Evolutionary conservation across 139 green algal species (phyloP), one percentile per base, ranked within the genome.

Genomic region (Penium margaritaceum): DNA sequence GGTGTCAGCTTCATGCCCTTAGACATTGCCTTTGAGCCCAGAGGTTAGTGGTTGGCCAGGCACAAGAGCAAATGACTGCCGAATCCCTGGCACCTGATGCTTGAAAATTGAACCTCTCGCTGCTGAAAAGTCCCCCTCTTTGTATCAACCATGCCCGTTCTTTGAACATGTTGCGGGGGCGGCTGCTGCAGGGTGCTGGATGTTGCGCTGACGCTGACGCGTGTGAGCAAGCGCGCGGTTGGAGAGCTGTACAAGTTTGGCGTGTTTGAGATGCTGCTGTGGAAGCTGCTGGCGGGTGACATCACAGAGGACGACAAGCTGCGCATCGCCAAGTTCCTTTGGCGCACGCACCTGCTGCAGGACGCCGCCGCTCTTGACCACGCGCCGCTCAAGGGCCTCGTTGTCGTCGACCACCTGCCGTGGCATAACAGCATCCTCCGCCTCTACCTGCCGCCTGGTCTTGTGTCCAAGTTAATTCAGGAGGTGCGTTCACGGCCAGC

Each of bases 191-290:
- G 70, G 34, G 35, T 77, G 5, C 37, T 77, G 58, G 70, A 70
- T n/a, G 54, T 77, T 21, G 34, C 72, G 2, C 33, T 21, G 7
- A 33, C 32, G 0, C 35, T 77, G 37, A 41, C 30, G n/a, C 72
- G 29, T 2, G 70, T 19, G 5, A 53, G 72, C 58, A 58, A 61
- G 70, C 32, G 21, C 21, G 70, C 70, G n/a, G 24, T 15, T 4
- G 24, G 32, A 5, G 57, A 41, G 58, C 46, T 77, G 17, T 24
- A 70, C 70, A 32, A 44, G 4, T 77, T 62, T 21, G 70, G 70
- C 29, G 27, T 71, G 39, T 77, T 77, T 29, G 58, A 71, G 21
- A 77, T 77, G 27, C 32, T 77, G 57, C 57, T 77, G 43, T 77
- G 70, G 70, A 77, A 77, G 37, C 30, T 71, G 21, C 6, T 77